These are phyloP conservation scores for Silene uniflora DNA, from an alignment of 148 eudicot genomes.

Conservation along the genomic window DNA sequence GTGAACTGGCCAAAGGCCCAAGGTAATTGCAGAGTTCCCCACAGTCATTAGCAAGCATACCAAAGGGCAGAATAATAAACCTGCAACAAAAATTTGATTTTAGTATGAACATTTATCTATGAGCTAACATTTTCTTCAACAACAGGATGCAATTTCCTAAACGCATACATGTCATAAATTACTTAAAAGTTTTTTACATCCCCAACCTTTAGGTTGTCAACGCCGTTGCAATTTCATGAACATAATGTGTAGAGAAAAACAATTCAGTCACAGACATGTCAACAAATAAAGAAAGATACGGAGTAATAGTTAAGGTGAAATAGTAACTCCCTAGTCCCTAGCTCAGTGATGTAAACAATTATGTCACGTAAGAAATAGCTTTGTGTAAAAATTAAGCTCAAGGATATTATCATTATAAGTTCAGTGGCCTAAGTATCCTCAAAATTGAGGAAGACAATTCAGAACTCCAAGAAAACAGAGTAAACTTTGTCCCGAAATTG, in stretches of 20 bases:
- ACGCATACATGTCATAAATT: not conserved
- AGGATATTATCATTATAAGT: too few species aligned
- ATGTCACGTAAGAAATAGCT: too few species aligned
- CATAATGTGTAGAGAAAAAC: not conserved
- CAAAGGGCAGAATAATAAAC: constrained; percentile 66
- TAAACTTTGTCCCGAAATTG: too few species aligned
- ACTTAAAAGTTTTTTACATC: not conserved
- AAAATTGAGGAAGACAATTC: too few species aligned
- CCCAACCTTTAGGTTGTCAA: not conserved
- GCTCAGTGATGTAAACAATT: too few species aligned
- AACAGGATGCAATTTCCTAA: not conserved
- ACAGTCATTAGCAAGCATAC: constrained; percentile 51
- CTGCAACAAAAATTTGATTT: constrained; percentile 40
- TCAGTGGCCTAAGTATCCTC: too few species aligned
- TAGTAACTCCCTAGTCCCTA: too few species aligned
- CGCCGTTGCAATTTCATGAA: not conserved
- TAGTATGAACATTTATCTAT: not conserved
- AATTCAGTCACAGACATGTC: not conserved
- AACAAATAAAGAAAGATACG: not conserved
- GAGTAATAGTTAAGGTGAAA: too few species aligned
- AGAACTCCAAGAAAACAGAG: too few species aligned
- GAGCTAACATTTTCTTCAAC: not conserved
- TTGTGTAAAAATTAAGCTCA: too few species aligned
- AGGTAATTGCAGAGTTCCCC: constrained; percentile 60
- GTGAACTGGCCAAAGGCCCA: constrained; percentile 92